These are phyloP conservation scores for Yarrowia keelungensis DNA, from an alignment of 805 yeast genomes.

Conservation along the genomic window DNA sequence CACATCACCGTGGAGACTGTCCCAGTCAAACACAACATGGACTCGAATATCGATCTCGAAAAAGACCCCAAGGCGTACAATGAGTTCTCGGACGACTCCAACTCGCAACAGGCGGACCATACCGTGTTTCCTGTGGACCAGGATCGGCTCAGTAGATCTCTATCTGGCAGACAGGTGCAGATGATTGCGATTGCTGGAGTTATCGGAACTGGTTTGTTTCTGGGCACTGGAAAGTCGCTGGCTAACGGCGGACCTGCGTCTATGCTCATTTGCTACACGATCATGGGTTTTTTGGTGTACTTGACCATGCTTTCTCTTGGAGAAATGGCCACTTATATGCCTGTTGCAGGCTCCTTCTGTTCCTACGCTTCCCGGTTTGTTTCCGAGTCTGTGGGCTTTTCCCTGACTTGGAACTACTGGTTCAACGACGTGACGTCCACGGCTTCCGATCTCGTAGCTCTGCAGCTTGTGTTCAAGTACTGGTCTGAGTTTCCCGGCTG, in stretches of 20 bases:
- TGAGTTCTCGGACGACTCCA: slow-evolving; percentile 2
- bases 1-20: slow-evolving; percentile 1
- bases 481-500: slow-evolving; percentile 60
- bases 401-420: slow-evolving; percentile 60
- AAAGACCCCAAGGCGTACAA: slow-evolving; percentile 19
- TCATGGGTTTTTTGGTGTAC: slow-evolving; percentile 61
- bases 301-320: slow-evolving; percentile 62
- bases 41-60: neutral
- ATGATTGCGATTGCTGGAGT: slow-evolving; percentile 82
- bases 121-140: slow-evolving; percentile 23
- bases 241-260: slow-evolving; percentile 62
- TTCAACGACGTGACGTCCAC: slow-evolving; percentile 59
- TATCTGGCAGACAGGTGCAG: slow-evolving; percentile 59
- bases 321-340: slow-evolving; percentile 63
- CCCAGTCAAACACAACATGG: neutral
- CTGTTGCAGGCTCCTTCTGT: slow-evolving; percentile 62
- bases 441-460: slow-evolving; percentile 58
- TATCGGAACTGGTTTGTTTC: slow-evolving; percentile 70
- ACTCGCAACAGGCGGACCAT: slow-evolving; percentile 3
- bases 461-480: slow-evolving; percentile 56
- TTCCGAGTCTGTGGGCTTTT: slow-evolving; percentile 60
- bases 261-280: slow-evolving; percentile 57
- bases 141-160: slow-evolving; percentile 43
- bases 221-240: slow-evolving; percentile 60
- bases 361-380: slow-evolving; percentile 59